Evolutionary conservation across 179 eudicot genomes (phyloP), one percentile per base, ranked within the genome.

Genomic region (Spergularia azorica): DNA sequence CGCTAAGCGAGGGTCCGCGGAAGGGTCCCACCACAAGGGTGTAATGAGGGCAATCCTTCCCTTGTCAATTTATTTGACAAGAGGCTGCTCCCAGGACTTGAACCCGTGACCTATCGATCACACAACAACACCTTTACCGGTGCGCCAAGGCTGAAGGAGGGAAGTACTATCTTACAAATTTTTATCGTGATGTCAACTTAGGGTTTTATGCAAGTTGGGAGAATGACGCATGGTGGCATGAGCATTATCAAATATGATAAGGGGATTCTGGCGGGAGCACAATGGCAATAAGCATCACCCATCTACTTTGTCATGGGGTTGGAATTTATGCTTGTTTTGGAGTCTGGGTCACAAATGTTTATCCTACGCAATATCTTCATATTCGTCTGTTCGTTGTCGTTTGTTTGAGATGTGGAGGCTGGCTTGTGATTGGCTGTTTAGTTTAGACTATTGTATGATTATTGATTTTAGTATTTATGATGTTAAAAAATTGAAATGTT

Each of bases 381-480:
- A 38, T 16, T 17, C 2, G 61, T 51, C 17, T 77, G 51, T 32
- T 57, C 12, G 26, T 10, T 62, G 18, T 64, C 36, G 16, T 13
- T 61, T 32, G 58, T 58, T 76, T 38, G 11, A 63, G 62, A 48
- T 63, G 63, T 20, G 9, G 5, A 57, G 32, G n/a, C 46, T 57
- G 50, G 60, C 68, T 67, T 68, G 73, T 69, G 57, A 11, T 57
- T 67, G 59, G 64, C 26, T 67, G 62, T n/a, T 56, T 54, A 41
- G 21, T 43, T 41, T 54, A 39, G 38, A 51, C 39, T 43, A 6
- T n/a, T 8, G 14, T 68, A 43, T 32, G n/a, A 46, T 64, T 52
- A 36, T 43, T 68, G 69, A 3, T 13, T 17, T 21, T 48, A 48
- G 21, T 39, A 63, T 67, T 61, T 52, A 9, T 8, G 54, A 48